Conservation (phyloP, 1,139 yeast species). For the Nakaseomyces bracarensis region DNA sequence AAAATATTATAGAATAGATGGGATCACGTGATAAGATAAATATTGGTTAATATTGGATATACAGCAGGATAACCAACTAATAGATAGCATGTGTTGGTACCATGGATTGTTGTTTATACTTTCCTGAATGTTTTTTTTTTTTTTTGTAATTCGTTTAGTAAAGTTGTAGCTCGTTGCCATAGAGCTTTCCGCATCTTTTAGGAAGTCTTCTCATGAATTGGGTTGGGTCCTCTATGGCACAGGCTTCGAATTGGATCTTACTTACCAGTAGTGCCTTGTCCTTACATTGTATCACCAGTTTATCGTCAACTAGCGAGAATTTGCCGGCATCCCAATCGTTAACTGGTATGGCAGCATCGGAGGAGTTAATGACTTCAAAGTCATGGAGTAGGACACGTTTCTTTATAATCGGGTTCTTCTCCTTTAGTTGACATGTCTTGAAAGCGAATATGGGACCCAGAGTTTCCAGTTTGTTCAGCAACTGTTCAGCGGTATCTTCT, state of each 20-base stretch:
- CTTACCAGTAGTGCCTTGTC: slow-evolving; percentile 38
- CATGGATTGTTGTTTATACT: too few species aligned
- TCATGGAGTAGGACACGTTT: slow-evolving; percentile 45
- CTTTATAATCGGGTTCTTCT: slow-evolving; percentile 22
- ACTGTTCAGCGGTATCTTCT: slow-evolving; percentile 32
- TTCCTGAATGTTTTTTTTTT: too few species aligned
- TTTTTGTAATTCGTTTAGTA: too few species aligned
- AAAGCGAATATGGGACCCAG: slow-evolving; percentile 53
- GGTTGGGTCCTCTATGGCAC: slow-evolving; percentile 38
- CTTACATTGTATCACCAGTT: slow-evolving; percentile 37
- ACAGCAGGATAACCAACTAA: too few species aligned
- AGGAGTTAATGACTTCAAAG: slow-evolving; percentile 18
- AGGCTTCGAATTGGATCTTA: slow-evolving; percentile 48
- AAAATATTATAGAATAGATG: too few species aligned
- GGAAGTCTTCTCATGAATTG: slow-evolving; percentile 38
- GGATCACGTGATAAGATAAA: neutral
- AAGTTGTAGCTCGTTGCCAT: neutral
- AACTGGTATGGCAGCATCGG: neutral
- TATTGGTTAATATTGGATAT: too few species aligned
- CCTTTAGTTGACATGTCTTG: slow-evolving; percentile 32
- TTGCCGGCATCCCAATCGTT: slow-evolving; percentile 25
- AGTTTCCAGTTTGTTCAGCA: slow-evolving; percentile 43
- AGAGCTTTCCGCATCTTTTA: slow-evolving; percentile 38
- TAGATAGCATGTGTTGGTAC: too few species aligned
- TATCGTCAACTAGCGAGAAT: slow-evolving; percentile 28